Base-by-base conservation (phyloP, 305 asterid genomes). In the Stenogyne calaminthoides region DNA sequence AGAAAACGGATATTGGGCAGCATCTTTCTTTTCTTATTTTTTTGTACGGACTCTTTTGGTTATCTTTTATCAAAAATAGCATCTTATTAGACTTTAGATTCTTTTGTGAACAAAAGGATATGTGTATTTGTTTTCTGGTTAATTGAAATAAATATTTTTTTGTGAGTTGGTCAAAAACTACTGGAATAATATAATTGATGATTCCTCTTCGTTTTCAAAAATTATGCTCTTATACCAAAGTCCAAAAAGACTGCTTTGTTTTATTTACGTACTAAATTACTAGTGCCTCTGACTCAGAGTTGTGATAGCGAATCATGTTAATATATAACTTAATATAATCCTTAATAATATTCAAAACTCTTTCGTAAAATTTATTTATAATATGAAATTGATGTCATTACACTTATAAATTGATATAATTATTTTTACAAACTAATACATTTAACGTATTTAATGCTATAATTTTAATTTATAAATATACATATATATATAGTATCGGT, bases 221-320 rank as follows among this genome's bases (percentile, higher is more conserved):
- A 70, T 19, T 73, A 82, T 76, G 75, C 75, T 63, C 40, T 72
- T 61, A 68, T 64, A 25, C 51, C 27, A 42, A 46, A 36, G 65
- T 77, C 88, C 78, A 79, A 64, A 10, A 61, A 52, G 74, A 32
- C 5, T 68, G 25, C 52, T 57, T 49, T 46, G 6, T 73, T 77
- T 71, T 58, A 25, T 68, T 61, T 67, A 70, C 39, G 3, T 25
- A 25, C 29, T 25, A 25, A 25, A 25, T 2, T 25, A 42, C 22
- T 15, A 2, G 15, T 9, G 9, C 66, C 19, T 19, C 62, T 6
- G 0, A n/a, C n/a, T n/a, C n/a, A n/a, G n/a, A 11, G 64, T 42
- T 57, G 44, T 54, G 76, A 75, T 63, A 8, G 19, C 10, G 37
- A 58, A 27, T 58, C 64, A 12, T 5, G 20, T n/a, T n/a, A n/a